A percentile compares a stretch with the other conserved stretches of the same genome.
Evolutionary conservation across 2,329 filamentous ascomycete genomes (phyloP).

Genomic region (Penicillium brasilianum): DNA sequence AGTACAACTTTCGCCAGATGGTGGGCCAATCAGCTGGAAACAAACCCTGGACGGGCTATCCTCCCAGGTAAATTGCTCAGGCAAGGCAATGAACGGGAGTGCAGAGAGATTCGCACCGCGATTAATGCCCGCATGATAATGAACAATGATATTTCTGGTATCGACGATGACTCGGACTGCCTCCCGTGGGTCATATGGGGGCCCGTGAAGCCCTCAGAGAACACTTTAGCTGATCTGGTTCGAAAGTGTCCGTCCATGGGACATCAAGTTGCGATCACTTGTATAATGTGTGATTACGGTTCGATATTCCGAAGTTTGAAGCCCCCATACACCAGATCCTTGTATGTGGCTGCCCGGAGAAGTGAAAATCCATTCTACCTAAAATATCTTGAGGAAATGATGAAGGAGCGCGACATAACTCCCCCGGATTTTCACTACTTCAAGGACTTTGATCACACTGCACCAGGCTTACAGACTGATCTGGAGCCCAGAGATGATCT

Average conservation of each 20-base stretch:
- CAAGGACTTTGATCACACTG: too few species aligned
- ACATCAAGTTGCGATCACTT: constrained; percentile 19
- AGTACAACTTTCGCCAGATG: constrained; percentile 29
- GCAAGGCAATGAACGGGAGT: background rate
- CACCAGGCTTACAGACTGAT: background rate
- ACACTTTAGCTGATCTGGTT: constrained; percentile 13
- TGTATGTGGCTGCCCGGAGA: background rate
- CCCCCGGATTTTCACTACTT: too few species aligned
- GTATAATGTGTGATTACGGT: constrained; percentile 15
- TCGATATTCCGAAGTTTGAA: background rate
- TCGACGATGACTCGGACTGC: constrained; percentile 20
- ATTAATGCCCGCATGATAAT: constrained; percentile 28
- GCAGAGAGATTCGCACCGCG: constrained; percentile 15
- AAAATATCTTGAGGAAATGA: too few species aligned
- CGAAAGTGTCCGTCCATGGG: constrained; percentile 21
- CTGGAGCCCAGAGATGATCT: background rate
- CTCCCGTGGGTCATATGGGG: constrained; percentile 25
- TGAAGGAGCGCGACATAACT: background rate
- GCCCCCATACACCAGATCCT: background rate
- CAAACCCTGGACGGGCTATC: constrained; percentile 1
- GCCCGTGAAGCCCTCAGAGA: constrained; percentile 11
- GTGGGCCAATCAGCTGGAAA: constrained; percentile 27
- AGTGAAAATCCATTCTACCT: background rate
- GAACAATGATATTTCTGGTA: constrained; percentile 24
- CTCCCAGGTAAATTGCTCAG: background rate